Evolutionary conservation across 805 yeast genomes (phyloP), one percentile per base, ranked within the genome.

Genomic region (Millerozyma miso): DNA sequence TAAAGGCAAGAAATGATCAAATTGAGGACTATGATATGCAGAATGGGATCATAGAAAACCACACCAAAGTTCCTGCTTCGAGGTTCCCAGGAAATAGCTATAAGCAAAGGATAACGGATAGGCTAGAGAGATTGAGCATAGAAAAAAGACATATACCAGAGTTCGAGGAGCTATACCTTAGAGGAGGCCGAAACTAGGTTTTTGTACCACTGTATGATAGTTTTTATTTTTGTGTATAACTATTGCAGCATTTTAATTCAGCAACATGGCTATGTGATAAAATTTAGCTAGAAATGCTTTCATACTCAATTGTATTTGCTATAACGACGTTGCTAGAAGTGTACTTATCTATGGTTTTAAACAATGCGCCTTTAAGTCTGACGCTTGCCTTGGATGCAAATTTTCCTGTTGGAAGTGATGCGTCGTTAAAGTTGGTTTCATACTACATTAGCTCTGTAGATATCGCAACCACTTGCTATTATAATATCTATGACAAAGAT

Each of bases 111-210:
- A 51, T 71, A 31, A 71, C 74, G 1, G 76, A 71, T 51, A 74
- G 68, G 43, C 51, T 69, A 37, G 74, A 69, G 41, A 50, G 71
- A 34, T 45, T 69, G 39, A 62, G 54, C 39, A 48, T 67, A 19
- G 73, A 66, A 20, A 66, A 59, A 37, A 53, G 76, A 29, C 59
- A 69, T 46, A 59, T 56, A 3, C 75, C 75, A 1, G 75, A 68
- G 40, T 69, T 51, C 44, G 76, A 71, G 48, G 74, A 67, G 48
- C 49, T 59, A 5, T 69, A 68, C 50, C 41, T 59, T 43, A 52
- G 69, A 44, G 60, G 61, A 36, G 59, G 56, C 31, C 33, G 44
- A 19, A 37, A 40, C 12, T 44, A 36, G 31, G 29, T 14, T 31
- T 8, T 39, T 19, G 19, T 31, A 10, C 10, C 29, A 23, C 10